Percentiles rank a stretch among this genome's conserved stretches.
These are phyloP conservation scores for Paecilomyces formosus DNA, from an alignment of 2,329 filamentous ascomycete genomes.

Conservation along the genomic window DNA sequence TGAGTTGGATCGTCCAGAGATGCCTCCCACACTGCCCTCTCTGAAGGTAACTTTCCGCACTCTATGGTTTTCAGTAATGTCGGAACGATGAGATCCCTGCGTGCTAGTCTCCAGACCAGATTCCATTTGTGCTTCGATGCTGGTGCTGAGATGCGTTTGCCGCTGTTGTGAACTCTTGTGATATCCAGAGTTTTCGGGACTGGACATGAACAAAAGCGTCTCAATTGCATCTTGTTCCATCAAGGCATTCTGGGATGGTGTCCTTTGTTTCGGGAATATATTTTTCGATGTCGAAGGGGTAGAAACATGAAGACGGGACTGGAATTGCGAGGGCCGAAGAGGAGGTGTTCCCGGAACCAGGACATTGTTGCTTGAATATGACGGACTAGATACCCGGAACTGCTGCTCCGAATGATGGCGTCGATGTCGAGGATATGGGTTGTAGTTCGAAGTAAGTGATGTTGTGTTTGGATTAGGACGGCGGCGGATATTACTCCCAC, in stretches of 20 bases:
- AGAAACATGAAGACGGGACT: conserved; percentile 2
- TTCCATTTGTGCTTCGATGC: conserved; percentile 17
- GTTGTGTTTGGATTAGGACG: conserved; percentile 30
- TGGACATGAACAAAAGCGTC: conserved; percentile 44
- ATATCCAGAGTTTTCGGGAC: conserved; percentile 41
- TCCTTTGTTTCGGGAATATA: conserved; percentile 20
- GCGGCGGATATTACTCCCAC: conserved; percentile 21
- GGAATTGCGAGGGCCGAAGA: conserved; percentile 16
- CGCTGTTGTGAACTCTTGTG: conserved; percentile 28
- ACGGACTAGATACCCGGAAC: conserved; percentile 10
- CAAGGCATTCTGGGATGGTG: conserved; percentile 35
- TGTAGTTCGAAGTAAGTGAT: conserved; percentile 9
- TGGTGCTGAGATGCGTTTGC: conserved; percentile 12
- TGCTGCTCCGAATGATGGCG: conserved; percentile 27
- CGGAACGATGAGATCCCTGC: conserved; percentile 9
- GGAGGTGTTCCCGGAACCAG: conserved; percentile 24
- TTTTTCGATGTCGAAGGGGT: conserved; percentile 10
- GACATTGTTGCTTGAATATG: conserved; percentile 9
- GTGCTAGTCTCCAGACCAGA: conserved; percentile 6
- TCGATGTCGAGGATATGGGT: conserved; percentile 19
- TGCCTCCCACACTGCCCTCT: not conserved
- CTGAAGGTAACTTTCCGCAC: not conserved
- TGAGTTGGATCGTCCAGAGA: conserved; percentile 1
- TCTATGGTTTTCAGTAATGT: not conserved
- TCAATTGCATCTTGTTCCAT: conserved; percentile 47